These are phyloP conservation scores for Penicillium sp. DNA, from an alignment of 2,329 filamentous ascomycete species.

Conservation along the genomic window DNA sequence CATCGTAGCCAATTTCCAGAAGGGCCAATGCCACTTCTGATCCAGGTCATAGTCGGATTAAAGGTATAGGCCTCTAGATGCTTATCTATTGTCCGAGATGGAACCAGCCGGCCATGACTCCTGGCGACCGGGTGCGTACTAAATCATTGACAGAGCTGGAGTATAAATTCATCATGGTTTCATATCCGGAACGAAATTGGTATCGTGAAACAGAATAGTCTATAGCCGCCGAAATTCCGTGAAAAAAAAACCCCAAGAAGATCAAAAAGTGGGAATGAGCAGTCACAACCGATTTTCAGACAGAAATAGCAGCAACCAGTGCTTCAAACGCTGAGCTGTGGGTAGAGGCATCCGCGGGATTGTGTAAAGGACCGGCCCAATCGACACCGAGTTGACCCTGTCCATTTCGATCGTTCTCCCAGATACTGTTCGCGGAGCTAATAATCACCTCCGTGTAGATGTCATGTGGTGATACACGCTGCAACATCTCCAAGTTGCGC, in stretches of 20 bases:
- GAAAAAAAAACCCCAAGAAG: background rate
- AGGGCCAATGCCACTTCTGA: too few relatives aligned
- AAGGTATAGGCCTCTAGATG: too few relatives aligned
- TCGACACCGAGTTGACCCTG: constrained; percentile 54
- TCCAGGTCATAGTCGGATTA: too few relatives aligned
- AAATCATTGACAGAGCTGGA: background rate
- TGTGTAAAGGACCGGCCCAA: constrained; percentile 60
- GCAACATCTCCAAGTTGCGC: constrained; percentile 59
- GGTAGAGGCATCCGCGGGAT: constrained; percentile 52
- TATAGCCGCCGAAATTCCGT: background rate
- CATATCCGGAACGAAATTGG: background rate
- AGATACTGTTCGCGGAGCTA: constrained; percentile 62
- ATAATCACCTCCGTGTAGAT: constrained; percentile 54
- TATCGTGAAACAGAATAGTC: background rate
- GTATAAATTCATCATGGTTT: background rate
- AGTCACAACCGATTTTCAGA: background rate
- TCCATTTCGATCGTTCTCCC: constrained; percentile 54
- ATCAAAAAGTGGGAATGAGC: background rate
- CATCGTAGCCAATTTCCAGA: too few relatives aligned
- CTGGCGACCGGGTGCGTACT: constrained; percentile 5
- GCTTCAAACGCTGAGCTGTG: constrained; percentile 64
- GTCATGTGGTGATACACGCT: constrained; percentile 48
- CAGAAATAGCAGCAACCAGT: constrained; percentile 55
- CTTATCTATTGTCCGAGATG: too few relatives aligned
- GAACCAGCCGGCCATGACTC: too few relatives aligned